Evolutionary conservation across 768 basidiomycete genomes (phyloP).

Genomic region (Hortiboletus flavorubellus): DNA sequence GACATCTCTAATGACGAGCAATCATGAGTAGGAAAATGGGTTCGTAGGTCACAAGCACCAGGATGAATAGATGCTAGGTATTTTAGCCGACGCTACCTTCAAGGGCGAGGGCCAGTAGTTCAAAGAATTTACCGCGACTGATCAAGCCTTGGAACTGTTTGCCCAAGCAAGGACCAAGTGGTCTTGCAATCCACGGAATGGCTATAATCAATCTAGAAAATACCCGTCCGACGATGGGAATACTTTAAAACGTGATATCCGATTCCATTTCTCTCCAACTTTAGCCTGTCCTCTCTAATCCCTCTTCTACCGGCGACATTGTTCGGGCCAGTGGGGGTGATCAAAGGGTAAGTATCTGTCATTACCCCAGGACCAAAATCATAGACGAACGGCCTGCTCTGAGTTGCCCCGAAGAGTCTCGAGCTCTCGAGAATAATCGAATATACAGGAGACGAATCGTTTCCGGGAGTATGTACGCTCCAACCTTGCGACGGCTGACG

Average conservation of each 20-base stretch:
- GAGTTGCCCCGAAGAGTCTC: constrained; percentile 74
- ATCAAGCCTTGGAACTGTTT: background rate
- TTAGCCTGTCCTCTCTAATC: constrained; percentile 20
- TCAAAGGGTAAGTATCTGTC: constrained; percentile 51
- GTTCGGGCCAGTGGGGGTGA: constrained; percentile 24
- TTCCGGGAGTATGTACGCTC: constrained; percentile 79
- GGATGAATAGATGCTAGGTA: background rate
- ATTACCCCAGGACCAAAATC: constrained; percentile 72
- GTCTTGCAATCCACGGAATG: background rate
- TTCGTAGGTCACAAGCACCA: background rate
- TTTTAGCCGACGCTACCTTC: background rate
- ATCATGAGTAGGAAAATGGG: background rate
- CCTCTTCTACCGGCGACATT: constrained; percentile 19
- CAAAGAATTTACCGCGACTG: background rate
- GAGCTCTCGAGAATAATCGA: constrained; percentile 71
- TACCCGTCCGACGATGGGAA: constrained; percentile 29
- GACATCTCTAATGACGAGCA: background rate
- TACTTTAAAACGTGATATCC: constrained; percentile 54
- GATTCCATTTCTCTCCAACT: constrained; percentile 35
- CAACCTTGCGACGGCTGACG: constrained; percentile 60
- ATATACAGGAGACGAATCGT: constrained; percentile 78
- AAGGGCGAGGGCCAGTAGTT: background rate
- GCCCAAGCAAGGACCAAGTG: background rate
- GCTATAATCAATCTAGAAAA: constrained; percentile 4
- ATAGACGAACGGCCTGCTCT: constrained; percentile 72